Conservation (phyloP, 192 early-diverging fungal genomes). For the Coemansia aciculifera region DNA sequence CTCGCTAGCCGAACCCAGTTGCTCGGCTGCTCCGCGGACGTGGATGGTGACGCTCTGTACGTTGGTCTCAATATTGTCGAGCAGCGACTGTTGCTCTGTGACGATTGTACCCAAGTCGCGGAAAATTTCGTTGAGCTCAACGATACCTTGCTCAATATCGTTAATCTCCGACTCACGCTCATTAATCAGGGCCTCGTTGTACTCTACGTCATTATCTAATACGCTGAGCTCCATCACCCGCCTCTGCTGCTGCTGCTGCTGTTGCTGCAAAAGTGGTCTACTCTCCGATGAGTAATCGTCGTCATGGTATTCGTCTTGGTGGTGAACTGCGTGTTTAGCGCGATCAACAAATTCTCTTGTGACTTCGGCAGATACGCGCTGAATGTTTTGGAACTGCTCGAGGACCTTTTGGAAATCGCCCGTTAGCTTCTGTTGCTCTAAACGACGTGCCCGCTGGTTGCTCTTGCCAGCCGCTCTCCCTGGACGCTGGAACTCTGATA, state of each 20-base stretch:
- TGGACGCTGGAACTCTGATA: slow-evolving; percentile 60
- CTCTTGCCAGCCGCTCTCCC: neutral
- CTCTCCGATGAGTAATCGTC: slow-evolving; percentile 21
- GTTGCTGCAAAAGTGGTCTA: slow-evolving; percentile 31
- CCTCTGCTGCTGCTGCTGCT: slow-evolving; percentile 22
- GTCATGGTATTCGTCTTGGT: slow-evolving; percentile 5
- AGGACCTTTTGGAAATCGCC: slow-evolving; percentile 94
- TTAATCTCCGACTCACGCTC: slow-evolving; percentile 92
- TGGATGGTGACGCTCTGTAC: slow-evolving; percentile 80
- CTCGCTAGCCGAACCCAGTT: slow-evolving; percentile 77
- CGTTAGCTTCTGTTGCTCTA: slow-evolving; percentile 90
- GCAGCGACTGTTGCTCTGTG: slow-evolving; percentile 91
- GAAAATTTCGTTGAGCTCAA: slow-evolving; percentile 96
- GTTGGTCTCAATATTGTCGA: slow-evolving; percentile 96
- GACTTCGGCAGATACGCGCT: slow-evolving; percentile 79
- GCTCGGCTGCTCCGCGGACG: slow-evolving; percentile 74
- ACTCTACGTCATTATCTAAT: slow-evolving; percentile 90
- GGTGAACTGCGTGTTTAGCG: slow-evolving; percentile 57
- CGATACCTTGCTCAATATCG: slow-evolving; percentile 91
- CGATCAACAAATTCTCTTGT: slow-evolving; percentile 82
- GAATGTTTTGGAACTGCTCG: slow-evolving; percentile 84
- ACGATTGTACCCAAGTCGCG: slow-evolving; percentile 93
- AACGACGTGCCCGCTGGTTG: slow-evolving; percentile 63
- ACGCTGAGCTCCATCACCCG: slow-evolving; percentile 65
- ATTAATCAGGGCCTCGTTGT: slow-evolving; percentile 89